Evolutionary conservation across 1,139 yeast genomes (phyloP), one percentile per base, ranked within the genome.

Genomic region (Zygosaccharomyces sapae): DNA sequence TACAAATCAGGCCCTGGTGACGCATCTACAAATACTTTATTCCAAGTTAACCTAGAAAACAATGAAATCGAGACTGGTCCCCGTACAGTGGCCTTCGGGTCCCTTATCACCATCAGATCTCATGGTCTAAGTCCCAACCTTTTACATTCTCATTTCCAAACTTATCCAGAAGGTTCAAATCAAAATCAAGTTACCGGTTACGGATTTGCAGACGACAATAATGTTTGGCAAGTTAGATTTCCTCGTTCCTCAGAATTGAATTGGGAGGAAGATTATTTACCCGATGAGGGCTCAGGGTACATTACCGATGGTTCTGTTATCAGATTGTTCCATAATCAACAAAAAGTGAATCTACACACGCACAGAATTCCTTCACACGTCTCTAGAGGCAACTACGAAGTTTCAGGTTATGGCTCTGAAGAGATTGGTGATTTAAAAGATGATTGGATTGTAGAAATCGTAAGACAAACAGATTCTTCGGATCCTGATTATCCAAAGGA

Each of bases 1-100:
- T 81, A 76, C 61, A 82, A 80, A 58, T 80, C 95, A 3, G 98
- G 94, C 6, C 75, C 86, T 0, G 94, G 90, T 18, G 86, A 83
- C 61, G 83, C 87, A 0, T 78, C 88, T 2, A 79, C 84, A 45
- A 81, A 87, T 2, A 77, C 90, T 0, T 68, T 85, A 39, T 75
- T 84, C 55, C 94, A 85, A 63, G 81, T 83, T 2, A 80, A 84
- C 41, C 70, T 84, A 52, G 74, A 74, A 43, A 81, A 79, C 31
- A 75, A 77, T 39, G 72, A 77, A 29, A 73, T 85, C 42, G 65
- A 66, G 9, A 59, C 69, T 36, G 79, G 84, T 6, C 88, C 92
- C 5, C 70, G 94, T 55, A 74, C 80, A 35, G 72, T 84, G 9
- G 74, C 78, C 0, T 76, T 63, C 56, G 88, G 86, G 1, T 83